A percentile compares a stretch with the other conserved stretches of the same genome.
Conservation (phyloP, 2,329 filamentous ascomycete genomes). For the Penicillium sp. region DNA sequence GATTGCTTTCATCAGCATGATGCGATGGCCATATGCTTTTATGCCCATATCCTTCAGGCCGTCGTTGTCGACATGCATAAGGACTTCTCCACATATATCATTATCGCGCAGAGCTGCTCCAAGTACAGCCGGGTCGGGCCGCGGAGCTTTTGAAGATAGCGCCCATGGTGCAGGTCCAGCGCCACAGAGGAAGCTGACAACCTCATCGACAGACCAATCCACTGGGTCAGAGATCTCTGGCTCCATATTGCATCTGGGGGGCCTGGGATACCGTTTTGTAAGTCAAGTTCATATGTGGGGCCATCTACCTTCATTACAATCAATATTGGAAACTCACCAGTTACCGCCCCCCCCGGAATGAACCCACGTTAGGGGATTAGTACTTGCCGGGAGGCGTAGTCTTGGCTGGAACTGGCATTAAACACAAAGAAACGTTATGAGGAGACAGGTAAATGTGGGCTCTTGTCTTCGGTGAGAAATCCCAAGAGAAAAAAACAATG, state of each 20-base stretch:
- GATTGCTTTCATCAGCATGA: constrained; percentile 60
- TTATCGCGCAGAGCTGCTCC: constrained; percentile 59
- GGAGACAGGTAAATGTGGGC: not conserved
- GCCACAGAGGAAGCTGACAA: constrained; percentile 66
- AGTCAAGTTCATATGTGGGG: not conserved
- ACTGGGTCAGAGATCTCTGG: constrained; percentile 63
- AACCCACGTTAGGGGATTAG: not conserved
- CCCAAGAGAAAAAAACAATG: not conserved
- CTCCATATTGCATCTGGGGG: constrained; percentile 23
- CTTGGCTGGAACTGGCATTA: not conserved
- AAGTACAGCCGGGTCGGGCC: constrained; percentile 57
- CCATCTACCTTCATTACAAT: no score
- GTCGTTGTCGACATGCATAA: constrained; percentile 58
- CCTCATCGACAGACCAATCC: constrained; percentile 67
- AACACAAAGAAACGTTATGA: not conserved
- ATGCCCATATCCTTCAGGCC: constrained; percentile 58
- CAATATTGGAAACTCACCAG: not conserved
- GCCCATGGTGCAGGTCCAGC: constrained; percentile 47
- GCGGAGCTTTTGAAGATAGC: constrained; percentile 29
- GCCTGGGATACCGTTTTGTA: constrained; percentile 1
- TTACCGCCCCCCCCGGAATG: not conserved
- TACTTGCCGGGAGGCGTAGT: not conserved
- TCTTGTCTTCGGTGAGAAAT: not conserved
- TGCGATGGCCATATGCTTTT: constrained; percentile 57
- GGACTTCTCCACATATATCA: constrained; percentile 63